Conservation (phyloP, 169 alveolate species). For the Plasmodium chabaudi region DNA sequence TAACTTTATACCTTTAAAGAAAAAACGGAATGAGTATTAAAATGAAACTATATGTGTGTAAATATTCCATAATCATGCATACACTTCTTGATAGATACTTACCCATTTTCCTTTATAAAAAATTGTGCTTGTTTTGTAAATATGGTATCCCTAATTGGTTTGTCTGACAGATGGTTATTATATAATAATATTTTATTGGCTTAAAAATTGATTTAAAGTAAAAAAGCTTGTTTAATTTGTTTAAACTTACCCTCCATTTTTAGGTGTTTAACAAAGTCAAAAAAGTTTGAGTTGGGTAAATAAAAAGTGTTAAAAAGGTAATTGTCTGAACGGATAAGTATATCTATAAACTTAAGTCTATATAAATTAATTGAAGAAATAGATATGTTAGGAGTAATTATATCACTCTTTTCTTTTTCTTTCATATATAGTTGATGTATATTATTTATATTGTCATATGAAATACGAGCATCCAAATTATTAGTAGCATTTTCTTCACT, state of each 20-base stretch:
- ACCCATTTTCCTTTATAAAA: constrained; percentile 70
- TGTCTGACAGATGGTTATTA: constrained; percentile 9
- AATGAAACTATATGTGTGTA: neutral
- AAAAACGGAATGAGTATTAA: neutral
- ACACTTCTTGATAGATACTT: neutral
- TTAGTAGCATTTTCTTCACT: neutral
- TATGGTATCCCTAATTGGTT: constrained; percentile 29
- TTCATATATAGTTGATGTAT: constrained; percentile 42
- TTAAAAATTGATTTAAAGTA: too few species aligned
- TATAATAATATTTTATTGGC: neutral
- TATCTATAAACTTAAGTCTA: constrained; percentile 43
- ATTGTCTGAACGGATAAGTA: constrained; percentile 45
- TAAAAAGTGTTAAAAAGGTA: constrained; percentile 51
- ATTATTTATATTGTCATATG: constrained; percentile 49
- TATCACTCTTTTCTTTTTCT: constrained; percentile 2
- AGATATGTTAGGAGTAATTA: neutral
- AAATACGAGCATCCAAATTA: constrained; percentile 14
- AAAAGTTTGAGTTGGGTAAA: constrained; percentile 30
- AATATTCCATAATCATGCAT: too few species aligned
- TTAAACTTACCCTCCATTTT: constrained; percentile 24
- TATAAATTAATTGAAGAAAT: constrained; percentile 43
- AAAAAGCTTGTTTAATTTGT: too few species aligned
- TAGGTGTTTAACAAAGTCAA: constrained; percentile 32
- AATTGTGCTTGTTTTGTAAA: constrained; percentile 47
- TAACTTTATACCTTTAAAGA: constrained; percentile 18